phyloP scores from a whole-genome alignment of 495 filamentous ascomycete genomes.

The Hypoxylon subgilvum region DNA sequence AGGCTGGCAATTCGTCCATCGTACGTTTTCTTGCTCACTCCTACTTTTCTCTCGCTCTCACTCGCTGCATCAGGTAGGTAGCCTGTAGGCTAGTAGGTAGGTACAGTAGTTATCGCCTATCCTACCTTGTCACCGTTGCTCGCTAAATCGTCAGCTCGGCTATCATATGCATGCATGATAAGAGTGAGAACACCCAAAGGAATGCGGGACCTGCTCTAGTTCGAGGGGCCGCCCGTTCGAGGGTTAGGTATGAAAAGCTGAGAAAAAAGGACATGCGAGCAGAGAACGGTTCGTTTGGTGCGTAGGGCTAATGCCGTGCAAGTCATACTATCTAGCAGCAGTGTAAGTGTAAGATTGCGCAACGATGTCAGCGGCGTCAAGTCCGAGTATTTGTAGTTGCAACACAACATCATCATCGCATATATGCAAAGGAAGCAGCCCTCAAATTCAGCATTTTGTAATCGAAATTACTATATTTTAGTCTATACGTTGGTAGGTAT shows the following conservation, averaged over 20 bases:
- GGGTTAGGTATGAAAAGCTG: conserved; percentile 20
- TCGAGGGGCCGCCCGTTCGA: conserved; percentile 17
- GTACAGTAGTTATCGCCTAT: too few relatives aligned
- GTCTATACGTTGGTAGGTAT: conserved; percentile 18
- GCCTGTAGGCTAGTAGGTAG: too few relatives aligned
- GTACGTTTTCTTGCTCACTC: conserved; percentile 2
- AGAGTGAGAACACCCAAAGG: not conserved
- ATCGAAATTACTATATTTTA: conserved; percentile 14
- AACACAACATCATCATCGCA: not conserved
- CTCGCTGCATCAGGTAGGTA: too few relatives aligned
- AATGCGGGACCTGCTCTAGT: conserved; percentile 18
- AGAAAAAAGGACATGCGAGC: not conserved
- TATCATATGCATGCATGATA: conserved; percentile 7
- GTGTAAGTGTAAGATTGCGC: conserved; percentile 9
- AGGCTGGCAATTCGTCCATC: conserved; percentile 10
- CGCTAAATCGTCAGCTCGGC: not conserved
- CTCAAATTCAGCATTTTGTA: conserved; percentile 1
- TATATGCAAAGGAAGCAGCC: not conserved
- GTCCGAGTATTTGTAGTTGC: not conserved
- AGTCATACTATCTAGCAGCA: not conserved
- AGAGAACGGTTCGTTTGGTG: not conserved
- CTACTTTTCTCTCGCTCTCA: too few relatives aligned
- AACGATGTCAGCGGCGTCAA: not conserved
- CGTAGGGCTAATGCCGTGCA: conserved; percentile 16
- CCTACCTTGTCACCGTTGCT: too few relatives aligned